Conservation (phyloP, 148 eudicot genomes). For the Rhododendron williamsianum region DNA sequence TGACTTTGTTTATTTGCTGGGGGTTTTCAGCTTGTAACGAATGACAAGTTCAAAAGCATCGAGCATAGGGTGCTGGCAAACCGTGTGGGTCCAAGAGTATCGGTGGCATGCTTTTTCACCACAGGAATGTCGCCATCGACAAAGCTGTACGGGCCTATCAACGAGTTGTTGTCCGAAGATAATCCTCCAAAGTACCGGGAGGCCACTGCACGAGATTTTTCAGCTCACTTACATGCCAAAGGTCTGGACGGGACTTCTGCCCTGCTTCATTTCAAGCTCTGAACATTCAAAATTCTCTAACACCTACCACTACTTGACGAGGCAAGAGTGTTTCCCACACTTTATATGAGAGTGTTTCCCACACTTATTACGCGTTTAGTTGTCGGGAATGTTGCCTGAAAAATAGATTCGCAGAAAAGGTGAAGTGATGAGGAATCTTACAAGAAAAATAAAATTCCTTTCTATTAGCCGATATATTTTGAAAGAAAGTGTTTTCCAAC, state of each 20-base stretch:
- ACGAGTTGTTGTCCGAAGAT: slow-evolving; percentile 16
- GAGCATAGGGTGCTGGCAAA: slow-evolving; percentile 46
- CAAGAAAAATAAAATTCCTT: no score
- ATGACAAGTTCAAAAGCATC: slow-evolving; percentile 28
- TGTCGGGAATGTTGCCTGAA: no score
- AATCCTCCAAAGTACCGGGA: slow-evolving; percentile 22
- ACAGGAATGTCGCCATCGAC: slow-evolving; percentile 1
- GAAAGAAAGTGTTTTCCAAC: no score
- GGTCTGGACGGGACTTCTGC: slow-evolving; percentile 15
- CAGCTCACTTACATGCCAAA: not conserved
- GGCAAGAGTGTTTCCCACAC: not conserved
- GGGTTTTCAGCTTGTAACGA: slow-evolving; percentile 4
- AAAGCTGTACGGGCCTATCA: slow-evolving; percentile 30
- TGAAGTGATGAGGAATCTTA: no score
- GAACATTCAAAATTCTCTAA: not conserved
- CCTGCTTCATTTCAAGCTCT: slow-evolving; percentile 22
- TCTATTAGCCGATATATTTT: not conserved
- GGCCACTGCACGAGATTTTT: slow-evolving; percentile 5
- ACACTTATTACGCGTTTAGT: no score
- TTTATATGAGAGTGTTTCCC: no score
- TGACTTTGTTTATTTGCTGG: not conserved
- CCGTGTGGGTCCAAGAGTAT: slow-evolving; percentile 35
- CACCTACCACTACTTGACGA: not conserved
- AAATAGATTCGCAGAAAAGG: no score
- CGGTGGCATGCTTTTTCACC: slow-evolving; percentile 43